phyloP scores from a whole-genome alignment of 2,329 filamentous ascomycete species.

The Helotiales sp. region DNA sequence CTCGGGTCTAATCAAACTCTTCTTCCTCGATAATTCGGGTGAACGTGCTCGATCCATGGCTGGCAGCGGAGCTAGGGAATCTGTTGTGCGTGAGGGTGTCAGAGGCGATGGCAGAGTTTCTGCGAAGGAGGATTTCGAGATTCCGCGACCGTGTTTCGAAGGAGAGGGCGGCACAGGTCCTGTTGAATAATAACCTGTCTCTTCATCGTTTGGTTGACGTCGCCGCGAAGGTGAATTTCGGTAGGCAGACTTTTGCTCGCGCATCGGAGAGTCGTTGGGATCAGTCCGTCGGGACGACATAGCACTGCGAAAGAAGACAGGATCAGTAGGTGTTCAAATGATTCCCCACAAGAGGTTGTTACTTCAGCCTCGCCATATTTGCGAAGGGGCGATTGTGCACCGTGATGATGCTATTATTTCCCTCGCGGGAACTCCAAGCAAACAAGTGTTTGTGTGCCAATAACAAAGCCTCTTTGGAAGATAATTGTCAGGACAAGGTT shows the following conservation, averaged over 20 bases:
- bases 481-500: constrained; percentile 2
- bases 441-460: neutral
- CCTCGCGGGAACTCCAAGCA: constrained; percentile 2
- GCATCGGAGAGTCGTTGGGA: constrained; percentile 55
- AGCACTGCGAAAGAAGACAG: constrained; percentile 20
- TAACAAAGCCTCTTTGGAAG: neutral
- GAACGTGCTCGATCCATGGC: constrained; percentile 10
- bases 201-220: constrained; percentile 66
- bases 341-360: constrained; percentile 9
- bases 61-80: constrained; percentile 38
- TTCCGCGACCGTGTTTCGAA: constrained; percentile 50
- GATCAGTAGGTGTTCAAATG: constrained; percentile 17
- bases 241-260: constrained; percentile 63
- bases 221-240: constrained; percentile 69
- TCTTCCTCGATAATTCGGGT: constrained; percentile 64
- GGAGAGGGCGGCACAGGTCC: constrained; percentile 16
- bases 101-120: constrained; percentile 54
- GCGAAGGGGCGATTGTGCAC: constrained; percentile 1
- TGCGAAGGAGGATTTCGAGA: constrained; percentile 57
- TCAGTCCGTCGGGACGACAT: constrained; percentile 56
- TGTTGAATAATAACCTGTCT: constrained; percentile 50
- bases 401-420: constrained; percentile 1
- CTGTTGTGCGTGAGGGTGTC: constrained; percentile 50
- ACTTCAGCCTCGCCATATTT: constrained; percentile 14
- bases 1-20: constrained; percentile 87